These are phyloP conservation scores for Phtheirospermum japonicum DNA, from an alignment of 257 asterid species.

Conservation along the genomic window DNA sequence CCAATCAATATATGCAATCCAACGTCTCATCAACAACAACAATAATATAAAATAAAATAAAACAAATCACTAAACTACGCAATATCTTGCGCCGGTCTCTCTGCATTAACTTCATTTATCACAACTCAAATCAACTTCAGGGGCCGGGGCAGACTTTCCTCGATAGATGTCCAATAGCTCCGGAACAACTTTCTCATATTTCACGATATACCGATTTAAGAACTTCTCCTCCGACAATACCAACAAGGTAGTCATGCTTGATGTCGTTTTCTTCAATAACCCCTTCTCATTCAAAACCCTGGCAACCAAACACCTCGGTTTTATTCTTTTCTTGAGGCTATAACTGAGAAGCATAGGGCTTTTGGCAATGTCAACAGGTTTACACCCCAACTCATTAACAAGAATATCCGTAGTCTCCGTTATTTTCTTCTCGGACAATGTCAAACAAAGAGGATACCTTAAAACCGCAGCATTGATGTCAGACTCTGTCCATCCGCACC, in stretches of 20 bases:
- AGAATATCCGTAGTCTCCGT: slow-evolving; percentile 25
- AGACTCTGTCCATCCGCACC: slow-evolving; percentile 6
- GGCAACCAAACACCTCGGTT: slow-evolving; percentile 23
- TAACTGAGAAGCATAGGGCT: slow-evolving; percentile 21
- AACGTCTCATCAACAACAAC: no score
- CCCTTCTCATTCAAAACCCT: slow-evolving; percentile 18
- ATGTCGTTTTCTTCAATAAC: neutral
- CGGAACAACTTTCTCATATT: slow-evolving; percentile 12
- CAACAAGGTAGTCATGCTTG: neutral
- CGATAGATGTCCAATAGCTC: slow-evolving; percentile 11
- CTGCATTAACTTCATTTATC: neutral
- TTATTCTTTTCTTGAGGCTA: slow-evolving; percentile 18
- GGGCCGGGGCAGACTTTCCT: neutral
- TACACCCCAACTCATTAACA: slow-evolving; percentile 17
- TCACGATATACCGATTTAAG: neutral
- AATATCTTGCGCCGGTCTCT: no score
- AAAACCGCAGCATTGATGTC: slow-evolving; percentile 26
- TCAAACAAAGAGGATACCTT: slow-evolving; percentile 29
- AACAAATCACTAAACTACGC: no score
- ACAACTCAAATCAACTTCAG: neutral
- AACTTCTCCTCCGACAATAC: slow-evolving; percentile 13
- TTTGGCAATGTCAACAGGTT: slow-evolving; percentile 6
- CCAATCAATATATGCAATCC: no score
- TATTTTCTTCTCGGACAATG: slow-evolving; percentile 32
- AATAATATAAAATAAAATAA: no score